Evolutionary conservation across 495 filamentous ascomycete genomes (phyloP).

Genomic region (Xylaria bambusicola): DNA sequence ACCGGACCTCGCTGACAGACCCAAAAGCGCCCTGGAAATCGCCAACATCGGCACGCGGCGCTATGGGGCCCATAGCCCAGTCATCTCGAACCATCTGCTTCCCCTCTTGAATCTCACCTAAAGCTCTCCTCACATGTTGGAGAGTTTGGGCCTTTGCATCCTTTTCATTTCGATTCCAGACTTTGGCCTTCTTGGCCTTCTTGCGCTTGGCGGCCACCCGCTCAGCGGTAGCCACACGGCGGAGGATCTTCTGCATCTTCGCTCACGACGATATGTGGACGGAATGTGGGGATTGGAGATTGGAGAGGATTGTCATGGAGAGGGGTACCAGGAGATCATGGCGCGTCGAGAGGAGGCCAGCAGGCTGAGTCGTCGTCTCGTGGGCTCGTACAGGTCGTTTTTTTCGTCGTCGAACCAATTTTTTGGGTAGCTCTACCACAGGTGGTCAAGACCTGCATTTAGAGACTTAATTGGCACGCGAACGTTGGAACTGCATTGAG

Average conservation of each 20-base stretch:
- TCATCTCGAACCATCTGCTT: conserved; percentile 58
- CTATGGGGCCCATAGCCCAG: conserved; percentile 72
- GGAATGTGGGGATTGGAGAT: not conserved
- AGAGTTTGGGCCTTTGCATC: conserved; percentile 17
- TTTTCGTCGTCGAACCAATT: conserved; percentile 15
- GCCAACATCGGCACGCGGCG: conserved; percentile 69
- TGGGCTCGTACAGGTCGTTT: not conserved
- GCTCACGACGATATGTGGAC: not conserved
- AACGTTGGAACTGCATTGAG: not conserved
- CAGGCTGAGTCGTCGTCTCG: not conserved
- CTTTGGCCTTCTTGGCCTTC: conserved; percentile 40
- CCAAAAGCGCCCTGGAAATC: conserved; percentile 41
- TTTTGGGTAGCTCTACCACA: conserved; percentile 22
- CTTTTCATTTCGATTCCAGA: conserved; percentile 38
- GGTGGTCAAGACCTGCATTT: conserved; percentile 2
- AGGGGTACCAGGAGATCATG: conserved; percentile 9
- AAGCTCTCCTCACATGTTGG: conserved; percentile 3
- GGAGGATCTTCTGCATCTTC: conserved; percentile 74
- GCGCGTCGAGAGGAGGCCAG: conserved; percentile 1
- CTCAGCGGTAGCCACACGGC: conserved; percentile 66
- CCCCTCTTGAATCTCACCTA: conserved; percentile 27
- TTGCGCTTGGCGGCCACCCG: conserved; percentile 58
- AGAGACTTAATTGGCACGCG: conserved; percentile 12
- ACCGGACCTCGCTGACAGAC: conserved; percentile 44
- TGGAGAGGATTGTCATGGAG: not conserved